Conservation (phyloP, 768 basidiomycete genomes). For the Auriculariales sp. region DNA sequence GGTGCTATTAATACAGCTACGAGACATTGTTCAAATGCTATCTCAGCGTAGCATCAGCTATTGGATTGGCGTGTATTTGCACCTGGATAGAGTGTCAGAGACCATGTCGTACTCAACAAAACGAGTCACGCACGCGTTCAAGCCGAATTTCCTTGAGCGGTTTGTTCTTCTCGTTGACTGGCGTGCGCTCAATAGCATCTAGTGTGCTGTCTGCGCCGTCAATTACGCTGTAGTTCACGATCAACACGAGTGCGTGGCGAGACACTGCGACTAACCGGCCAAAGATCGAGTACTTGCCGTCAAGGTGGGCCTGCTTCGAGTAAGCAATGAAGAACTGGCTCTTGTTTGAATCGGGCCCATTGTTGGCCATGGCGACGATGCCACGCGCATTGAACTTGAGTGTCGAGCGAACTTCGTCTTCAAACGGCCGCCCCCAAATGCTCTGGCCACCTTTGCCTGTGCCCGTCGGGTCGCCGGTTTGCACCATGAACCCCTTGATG, state of each 20-base stretch:
- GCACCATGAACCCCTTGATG: slow-evolving; percentile 93
- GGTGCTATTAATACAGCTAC: too few species aligned
- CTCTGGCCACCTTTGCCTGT: slow-evolving; percentile 94
- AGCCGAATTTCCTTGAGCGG: slow-evolving; percentile 79
- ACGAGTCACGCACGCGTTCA: slow-evolving; percentile 41
- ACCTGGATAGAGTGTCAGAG: slow-evolving; percentile 27
- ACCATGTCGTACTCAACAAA: neutral
- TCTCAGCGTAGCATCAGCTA: slow-evolving; percentile 58
- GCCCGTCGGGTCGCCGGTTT: slow-evolving; percentile 81
- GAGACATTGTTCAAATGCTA: too few species aligned
- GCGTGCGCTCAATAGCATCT: slow-evolving; percentile 85
- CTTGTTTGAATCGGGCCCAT: slow-evolving; percentile 88
- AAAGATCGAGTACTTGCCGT: slow-evolving; percentile 88
- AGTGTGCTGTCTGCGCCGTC: slow-evolving; percentile 91
- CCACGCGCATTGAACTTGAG: slow-evolving; percentile 96
- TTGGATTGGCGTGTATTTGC: slow-evolving; percentile 88
- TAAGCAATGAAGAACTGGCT: slow-evolving; percentile 85
- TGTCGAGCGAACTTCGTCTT: slow-evolving; percentile 87
- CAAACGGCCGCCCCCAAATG: slow-evolving; percentile 86
- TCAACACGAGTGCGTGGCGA: neutral
- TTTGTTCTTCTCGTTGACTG: slow-evolving; percentile 81
- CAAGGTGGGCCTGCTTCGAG: slow-evolving; percentile 84
- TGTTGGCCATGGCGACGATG: slow-evolving; percentile 96
- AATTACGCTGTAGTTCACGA: slow-evolving; percentile 45
- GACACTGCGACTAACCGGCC: slow-evolving; percentile 39